Evolutionary conservation across 2,329 filamentous ascomycete genomes (phyloP).

Genomic region (Cladosporium halotolerans): DNA sequence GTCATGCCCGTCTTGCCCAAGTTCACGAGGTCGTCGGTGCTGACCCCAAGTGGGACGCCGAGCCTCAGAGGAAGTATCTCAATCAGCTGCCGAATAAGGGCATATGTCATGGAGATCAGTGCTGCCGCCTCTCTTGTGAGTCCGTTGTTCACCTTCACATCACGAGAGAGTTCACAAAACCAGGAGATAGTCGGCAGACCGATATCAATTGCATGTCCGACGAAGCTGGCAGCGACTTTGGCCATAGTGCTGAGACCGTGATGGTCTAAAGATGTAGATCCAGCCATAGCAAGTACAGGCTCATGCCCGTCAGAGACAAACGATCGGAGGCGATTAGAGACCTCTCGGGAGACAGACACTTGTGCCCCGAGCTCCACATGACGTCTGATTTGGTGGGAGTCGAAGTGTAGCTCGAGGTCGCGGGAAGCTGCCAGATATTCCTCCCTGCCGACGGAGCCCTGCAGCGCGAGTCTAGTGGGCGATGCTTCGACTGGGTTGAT

Average conservation of each 20-base stretch:
- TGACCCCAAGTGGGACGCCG: neutral
- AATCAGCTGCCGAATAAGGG: constrained; percentile 15
- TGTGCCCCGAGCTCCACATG: neutral
- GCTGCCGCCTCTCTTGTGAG: constrained; percentile 12
- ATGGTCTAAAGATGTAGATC: neutral
- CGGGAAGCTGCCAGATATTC: neutral
- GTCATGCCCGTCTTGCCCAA: neutral
- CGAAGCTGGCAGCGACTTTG: constrained; percentile 7
- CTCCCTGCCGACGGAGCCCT: neutral
- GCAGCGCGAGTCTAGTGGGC: neutral
- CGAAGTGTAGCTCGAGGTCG: neutral
- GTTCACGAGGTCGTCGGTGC: neutral
- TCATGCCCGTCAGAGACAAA: neutral
- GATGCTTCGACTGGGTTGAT: no score
- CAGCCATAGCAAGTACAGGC: neutral
- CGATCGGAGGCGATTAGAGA: neutral
- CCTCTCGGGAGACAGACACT: neutral
- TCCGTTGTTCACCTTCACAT: neutral
- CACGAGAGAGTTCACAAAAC: neutral
- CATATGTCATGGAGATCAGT: constrained; percentile 11
- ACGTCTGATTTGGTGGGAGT: neutral
- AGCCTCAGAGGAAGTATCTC: constrained; percentile 11
- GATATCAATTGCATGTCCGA: constrained; percentile 4
- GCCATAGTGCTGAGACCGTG: neutral
- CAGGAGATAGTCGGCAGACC: constrained; percentile 13